phyloP scores from a whole-genome alignment of 2,329 filamentous ascomycete species.

The Leptodontidium sp. region DNA sequence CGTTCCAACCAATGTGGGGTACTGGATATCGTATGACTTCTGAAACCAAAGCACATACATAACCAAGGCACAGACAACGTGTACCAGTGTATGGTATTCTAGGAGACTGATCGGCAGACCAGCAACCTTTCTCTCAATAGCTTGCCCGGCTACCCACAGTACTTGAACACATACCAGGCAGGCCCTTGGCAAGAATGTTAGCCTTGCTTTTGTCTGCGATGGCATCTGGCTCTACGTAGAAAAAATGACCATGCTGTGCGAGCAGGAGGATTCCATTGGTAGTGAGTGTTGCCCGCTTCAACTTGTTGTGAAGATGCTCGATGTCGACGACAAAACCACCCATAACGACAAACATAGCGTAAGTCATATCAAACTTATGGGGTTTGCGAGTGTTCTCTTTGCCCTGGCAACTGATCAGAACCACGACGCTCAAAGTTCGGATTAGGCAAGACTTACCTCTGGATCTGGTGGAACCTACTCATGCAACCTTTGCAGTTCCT shows the following conservation, averaged over 20 bases:
- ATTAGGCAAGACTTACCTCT: neutral
- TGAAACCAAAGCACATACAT: constrained; percentile 16
- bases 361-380: constrained; percentile 13
- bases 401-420: neutral
- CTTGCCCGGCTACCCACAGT: neutral
- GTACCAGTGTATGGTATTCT: constrained; percentile 14
- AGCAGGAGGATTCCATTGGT: neutral
- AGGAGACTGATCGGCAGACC: constrained; percentile 5
- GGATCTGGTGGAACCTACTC: neutral
- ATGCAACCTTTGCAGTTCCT: neutral
- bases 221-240: neutral
- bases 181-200: constrained; percentile 1
- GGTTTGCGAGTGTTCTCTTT: neutral
- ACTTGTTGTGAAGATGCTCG: constrained; percentile 13
- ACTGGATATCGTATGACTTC: constrained; percentile 3
- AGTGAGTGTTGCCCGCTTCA: neutral
- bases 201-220: constrained; percentile 17
- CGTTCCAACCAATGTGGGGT: constrained; percentile 1
- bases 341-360: constrained; percentile 13
- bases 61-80: constrained; percentile 14
- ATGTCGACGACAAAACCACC: constrained; percentile 15
- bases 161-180: neutral
- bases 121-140: constrained; percentile 6
- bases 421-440: too few species aligned
- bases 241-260: neutral